Evolutionary conservation across 768 basidiomycete species (phyloP), one percentile per base, ranked within the genome.

Genomic region (Boletus tylopilopsis): DNA sequence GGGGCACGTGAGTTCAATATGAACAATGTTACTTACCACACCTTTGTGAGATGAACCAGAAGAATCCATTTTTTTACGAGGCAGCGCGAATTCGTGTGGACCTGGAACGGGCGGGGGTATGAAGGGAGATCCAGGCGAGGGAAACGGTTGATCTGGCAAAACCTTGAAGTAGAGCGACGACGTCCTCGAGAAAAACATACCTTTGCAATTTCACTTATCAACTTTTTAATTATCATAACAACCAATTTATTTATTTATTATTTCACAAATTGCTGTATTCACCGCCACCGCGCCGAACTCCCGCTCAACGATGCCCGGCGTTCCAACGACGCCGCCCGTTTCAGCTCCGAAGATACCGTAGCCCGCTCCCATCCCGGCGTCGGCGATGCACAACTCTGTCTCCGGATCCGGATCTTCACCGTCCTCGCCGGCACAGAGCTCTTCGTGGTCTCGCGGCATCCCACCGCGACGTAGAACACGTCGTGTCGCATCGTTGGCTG

Each of bases 51-150:
- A n/a, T n/a, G n/a, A n/a, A n/a, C n/a, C n/a, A n/a, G n/a, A n/a
- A n/a, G n/a, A n/a, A n/a, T n/a, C n/a, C 67, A 51, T 58, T 39
- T 54, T 68, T 1, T 51, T 67, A 0, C 21, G 33, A 0, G 51
- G 75, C 33, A 77, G 58, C 12, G 83, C 84, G 59, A 84, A 86
- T 59, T 88, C 85, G 72, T 87, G 84, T 25, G 78, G 73, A 3
- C 78, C 77, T 1, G 81, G 82, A 5, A 77, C 73, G 4, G 86
- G 85, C 4, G 86, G 86, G 2, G 86, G 83, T 3, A 85, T 59
- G 56, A 87, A 87, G 0, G 81, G 73, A 6, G 81, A 84, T 0
- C 80, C 80, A 3, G 86, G 86, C 0, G 82, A 84, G 0, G 84
- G 85, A 68, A 77, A 76, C 3, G 76, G 75, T 30, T 71, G 70